A percentile compares a stretch with the other conserved stretches of the same genome.
phyloP scores from a whole-genome alignment of 2,329 filamentous ascomycete species.

The Cercospora brassicicola region DNA sequence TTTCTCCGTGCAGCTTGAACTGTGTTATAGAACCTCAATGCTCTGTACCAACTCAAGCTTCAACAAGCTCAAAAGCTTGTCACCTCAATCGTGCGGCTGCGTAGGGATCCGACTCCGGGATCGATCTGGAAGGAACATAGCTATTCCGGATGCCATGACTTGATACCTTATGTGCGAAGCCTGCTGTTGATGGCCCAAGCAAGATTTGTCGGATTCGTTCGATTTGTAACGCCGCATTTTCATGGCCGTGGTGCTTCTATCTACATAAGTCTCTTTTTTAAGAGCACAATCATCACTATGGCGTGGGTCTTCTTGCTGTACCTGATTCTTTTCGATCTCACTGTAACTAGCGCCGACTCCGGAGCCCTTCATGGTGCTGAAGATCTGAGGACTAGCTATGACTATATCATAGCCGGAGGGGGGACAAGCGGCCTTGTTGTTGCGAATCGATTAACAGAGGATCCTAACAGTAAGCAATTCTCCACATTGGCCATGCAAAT shows the following conservation, averaged over 20 bases:
- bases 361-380: not conserved
- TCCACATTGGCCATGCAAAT: not conserved
- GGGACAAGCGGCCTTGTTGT: not conserved
- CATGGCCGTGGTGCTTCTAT: too few relatives aligned
- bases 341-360: not conserved
- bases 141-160: not conserved
- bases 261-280: too few relatives aligned
- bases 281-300: not conserved
- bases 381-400: not conserved
- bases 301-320: not conserved
- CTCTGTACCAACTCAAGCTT: not conserved
- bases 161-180: not conserved
- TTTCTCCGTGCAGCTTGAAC: not conserved
- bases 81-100: not conserved
- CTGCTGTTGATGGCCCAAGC: not conserved
- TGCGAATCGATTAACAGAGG: not conserved
- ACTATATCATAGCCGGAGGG: not conserved
- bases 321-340: not conserved
- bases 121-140: not conserved
- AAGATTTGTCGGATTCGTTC: not conserved
- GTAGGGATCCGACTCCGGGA: not conserved
- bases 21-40: not conserved
- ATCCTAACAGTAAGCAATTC: not conserved
- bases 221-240: too few relatives aligned
- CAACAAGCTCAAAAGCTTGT: not conserved